Conservation (phyloP, 352 stramenopile species). For the Saprolegnia parasitica region DNA sequence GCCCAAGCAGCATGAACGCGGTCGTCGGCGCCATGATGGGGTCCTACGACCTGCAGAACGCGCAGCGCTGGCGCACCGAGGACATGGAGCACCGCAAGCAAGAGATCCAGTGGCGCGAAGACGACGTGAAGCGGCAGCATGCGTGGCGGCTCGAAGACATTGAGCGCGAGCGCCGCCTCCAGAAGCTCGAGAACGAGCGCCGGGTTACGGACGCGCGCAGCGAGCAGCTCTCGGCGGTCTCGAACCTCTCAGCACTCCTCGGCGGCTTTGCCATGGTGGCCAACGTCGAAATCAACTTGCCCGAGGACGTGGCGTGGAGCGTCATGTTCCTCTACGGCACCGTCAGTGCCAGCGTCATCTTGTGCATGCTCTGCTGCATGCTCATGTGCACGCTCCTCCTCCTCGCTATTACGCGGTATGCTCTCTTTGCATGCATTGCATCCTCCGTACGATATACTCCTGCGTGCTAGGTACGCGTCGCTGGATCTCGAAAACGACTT, state of each 20-base stretch:
- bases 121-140: constrained; percentile 64
- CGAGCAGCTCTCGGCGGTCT: constrained; percentile 65
- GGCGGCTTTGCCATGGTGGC: constrained; percentile 64
- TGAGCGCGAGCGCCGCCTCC: constrained; percentile 52
- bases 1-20: constrained; percentile 17
- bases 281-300: constrained; percentile 59
- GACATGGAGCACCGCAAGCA: constrained; percentile 61
- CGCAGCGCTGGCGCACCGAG: constrained; percentile 73
- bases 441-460: not conserved
- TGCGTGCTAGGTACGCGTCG: constrained; percentile 15
- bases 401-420: constrained; percentile 66
- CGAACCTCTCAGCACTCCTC: constrained; percentile 61
- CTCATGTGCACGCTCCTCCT: constrained; percentile 66
- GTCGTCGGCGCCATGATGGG: constrained; percentile 69
- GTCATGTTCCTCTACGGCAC: constrained; percentile 49
- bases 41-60: constrained; percentile 69
- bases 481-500: constrained; percentile 46
- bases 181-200: constrained; percentile 65
- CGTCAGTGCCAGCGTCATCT: constrained; percentile 43
- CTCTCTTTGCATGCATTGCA: too few species aligned
- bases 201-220: constrained; percentile 54
- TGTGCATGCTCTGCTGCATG: constrained; percentile 51
- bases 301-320: constrained; percentile 30
- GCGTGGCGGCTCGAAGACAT: constrained; percentile 64
- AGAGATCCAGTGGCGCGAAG: constrained; percentile 72